phyloP scores from a whole-genome alignment of 2,329 filamentous ascomycete species.

The Talaromyces piceae region DNA sequence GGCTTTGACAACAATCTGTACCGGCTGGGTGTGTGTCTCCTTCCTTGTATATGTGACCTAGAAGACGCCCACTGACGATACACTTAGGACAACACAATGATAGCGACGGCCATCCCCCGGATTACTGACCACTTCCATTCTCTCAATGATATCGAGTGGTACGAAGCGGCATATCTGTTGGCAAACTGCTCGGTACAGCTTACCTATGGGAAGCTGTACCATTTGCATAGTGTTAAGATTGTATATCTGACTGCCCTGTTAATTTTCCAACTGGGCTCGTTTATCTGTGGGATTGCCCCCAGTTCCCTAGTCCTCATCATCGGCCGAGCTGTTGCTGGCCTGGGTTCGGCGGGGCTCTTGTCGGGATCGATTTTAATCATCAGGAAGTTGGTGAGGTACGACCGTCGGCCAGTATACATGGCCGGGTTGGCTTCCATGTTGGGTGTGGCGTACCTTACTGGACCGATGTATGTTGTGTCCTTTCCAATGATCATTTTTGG shows the following conservation, averaged over 20 bases:
- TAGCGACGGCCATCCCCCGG: constrained; percentile 32
- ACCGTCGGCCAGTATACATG: constrained; percentile 24
- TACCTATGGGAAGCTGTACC: constrained; percentile 30
- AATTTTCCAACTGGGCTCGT: constrained; percentile 32
- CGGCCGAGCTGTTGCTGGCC: constrained; percentile 28
- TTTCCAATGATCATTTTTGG: not conserved
- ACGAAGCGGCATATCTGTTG: constrained; percentile 32
- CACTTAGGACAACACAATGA: constrained; percentile 23
- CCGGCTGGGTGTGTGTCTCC: not conserved
- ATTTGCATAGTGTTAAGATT: constrained; percentile 29
- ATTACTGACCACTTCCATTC: constrained; percentile 38
- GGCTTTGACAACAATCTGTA: constrained; percentile 1
- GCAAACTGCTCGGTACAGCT: constrained; percentile 30
- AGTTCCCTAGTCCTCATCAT: constrained; percentile 25
- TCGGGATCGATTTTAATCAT: constrained; percentile 21
- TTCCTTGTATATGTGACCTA: not conserved
- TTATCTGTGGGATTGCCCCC: constrained; percentile 25
- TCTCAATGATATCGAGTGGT: constrained; percentile 38
- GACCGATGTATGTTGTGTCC: constrained; percentile 19
- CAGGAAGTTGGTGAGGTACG: constrained; percentile 24
- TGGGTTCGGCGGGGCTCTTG: constrained; percentile 24
- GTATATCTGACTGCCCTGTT: constrained; percentile 24
- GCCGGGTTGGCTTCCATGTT: constrained; percentile 29
- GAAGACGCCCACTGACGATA: not conserved
- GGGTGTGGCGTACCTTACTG: constrained; percentile 25